phyloP scores from a whole-genome alignment of 257 asterid species.

The Solanum appendiculatum region DNA sequence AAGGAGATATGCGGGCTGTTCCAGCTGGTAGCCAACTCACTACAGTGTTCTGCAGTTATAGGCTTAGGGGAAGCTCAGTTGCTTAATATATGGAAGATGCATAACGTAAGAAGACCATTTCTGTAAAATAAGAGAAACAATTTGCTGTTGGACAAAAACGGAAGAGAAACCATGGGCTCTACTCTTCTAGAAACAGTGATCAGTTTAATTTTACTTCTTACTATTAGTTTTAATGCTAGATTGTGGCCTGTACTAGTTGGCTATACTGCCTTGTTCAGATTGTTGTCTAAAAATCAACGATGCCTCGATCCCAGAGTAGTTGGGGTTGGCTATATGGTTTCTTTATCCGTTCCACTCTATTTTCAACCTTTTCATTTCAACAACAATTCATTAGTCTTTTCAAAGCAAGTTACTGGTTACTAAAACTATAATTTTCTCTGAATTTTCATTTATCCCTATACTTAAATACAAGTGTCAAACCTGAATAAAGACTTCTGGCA shows the following conservation, averaged over 20 bases:
- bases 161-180: background rate
- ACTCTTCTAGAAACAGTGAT: background rate
- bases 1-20: background rate
- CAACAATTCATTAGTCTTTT: background rate
- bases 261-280: background rate
- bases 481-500: background rate
- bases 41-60: background rate
- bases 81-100: background rate
- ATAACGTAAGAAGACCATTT: background rate
- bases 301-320: background rate
- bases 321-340: background rate
- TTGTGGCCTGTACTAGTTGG: background rate
- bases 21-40: background rate
- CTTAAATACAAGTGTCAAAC: background rate
- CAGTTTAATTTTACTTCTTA: background rate
- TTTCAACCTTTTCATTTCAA: background rate
- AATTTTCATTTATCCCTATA: background rate
- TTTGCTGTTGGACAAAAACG: background rate
- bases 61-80: background rate
- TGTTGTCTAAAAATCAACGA: background rate
- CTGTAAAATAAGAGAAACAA: background rate
- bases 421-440: background rate
- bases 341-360: background rate
- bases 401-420: background rate
- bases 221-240: background rate